Base-by-base conservation (phyloP, 305 asterid genomes). In the Coffea humblotiana region DNA sequence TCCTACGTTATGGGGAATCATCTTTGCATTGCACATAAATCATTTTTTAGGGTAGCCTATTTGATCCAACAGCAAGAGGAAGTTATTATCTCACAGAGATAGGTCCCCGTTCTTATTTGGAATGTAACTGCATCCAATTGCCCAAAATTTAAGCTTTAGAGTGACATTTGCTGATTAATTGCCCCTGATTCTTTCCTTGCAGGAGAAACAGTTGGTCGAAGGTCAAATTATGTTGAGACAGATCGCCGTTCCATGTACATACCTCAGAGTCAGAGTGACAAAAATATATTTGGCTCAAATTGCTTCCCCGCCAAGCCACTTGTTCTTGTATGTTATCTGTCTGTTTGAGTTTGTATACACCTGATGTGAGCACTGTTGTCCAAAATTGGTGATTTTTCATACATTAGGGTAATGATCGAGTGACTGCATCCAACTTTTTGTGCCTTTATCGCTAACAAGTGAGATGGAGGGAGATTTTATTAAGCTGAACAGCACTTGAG, bases 181-280 rank as follows among this genome's bases (percentile, higher is more conserved):
- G 29, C 25, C 43, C 8, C 2, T 60, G 40, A 35, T 66, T 76
- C 63, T 63, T 27, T 11, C 61, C 61, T 48, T 23, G 32, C 75
- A 77, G 80, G 80, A 37, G 35, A 18, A 65, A 77, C 13, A 73
- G 66, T 3, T 64, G 78, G 73, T 65, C 66, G 47, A 56, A 63
- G 60, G 72, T 21, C 64, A 13, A 48, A 61, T 69, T 48, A 80
- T n/a, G 67, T 51, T 67, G 88, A 69, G 32, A 83, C 47, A 48
- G 87, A 90, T 75, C 84, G 85, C 64, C 92, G 97, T 35, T 77
- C 58, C 37, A 80, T 94, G 15, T 93, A 90, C 73, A 66, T n/a
- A 77, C 63, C 76, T 52, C 79, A 77, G 74, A 78, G 66, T 27
- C 60, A 80, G 64, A 51, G 60, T 52, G 76, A 76, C 23, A 81